Evolutionary conservation across 805 yeast genomes (phyloP).

Genomic region (Candida caryicola): DNA sequence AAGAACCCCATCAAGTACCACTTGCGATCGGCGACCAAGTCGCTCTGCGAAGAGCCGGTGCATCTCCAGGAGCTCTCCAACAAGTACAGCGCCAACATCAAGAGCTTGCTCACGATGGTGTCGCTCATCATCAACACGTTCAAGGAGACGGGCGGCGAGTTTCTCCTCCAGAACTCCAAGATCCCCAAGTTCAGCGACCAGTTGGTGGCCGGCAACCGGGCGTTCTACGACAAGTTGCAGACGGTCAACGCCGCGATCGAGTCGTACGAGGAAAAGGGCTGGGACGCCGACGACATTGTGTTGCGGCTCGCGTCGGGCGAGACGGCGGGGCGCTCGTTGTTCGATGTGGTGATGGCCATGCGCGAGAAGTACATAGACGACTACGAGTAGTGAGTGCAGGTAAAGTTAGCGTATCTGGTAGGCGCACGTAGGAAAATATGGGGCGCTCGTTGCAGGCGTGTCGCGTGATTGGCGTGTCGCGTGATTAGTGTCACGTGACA

Average conservation of each 20-base stretch:
- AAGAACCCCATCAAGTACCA: conserved; percentile 48
- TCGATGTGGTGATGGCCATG: conserved; percentile 25
- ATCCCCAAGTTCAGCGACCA: conserved; percentile 31
- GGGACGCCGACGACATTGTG: conserved; percentile 40
- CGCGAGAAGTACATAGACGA: conserved; percentile 22
- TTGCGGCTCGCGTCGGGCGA: conserved; percentile 23
- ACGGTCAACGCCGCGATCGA: conserved; percentile 23
- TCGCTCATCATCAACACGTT: conserved; percentile 31
- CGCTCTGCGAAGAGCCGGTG: conserved; percentile 30
- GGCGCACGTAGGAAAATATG: too few relatives aligned
- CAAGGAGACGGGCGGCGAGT: conserved; percentile 30
- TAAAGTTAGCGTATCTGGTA: background rate
- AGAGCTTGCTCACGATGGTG: conserved; percentile 23
- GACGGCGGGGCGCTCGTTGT: conserved; percentile 16
- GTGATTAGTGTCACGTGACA: background rate
- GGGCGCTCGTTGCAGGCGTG: too few relatives aligned
- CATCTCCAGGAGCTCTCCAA: conserved; percentile 33
- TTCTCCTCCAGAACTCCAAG: conserved; percentile 34
- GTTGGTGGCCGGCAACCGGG: conserved; percentile 20
- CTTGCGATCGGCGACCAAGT: conserved; percentile 38
- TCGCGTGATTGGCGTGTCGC: background rate
- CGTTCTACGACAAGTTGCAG: conserved; percentile 19
- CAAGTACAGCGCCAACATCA: conserved; percentile 15
- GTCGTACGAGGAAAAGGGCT: conserved; percentile 34
- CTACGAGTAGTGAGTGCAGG: conserved; percentile 15